Base-by-base conservation (phyloP, 179 eudicot species). In the Patellifolia procumbens region DNA sequence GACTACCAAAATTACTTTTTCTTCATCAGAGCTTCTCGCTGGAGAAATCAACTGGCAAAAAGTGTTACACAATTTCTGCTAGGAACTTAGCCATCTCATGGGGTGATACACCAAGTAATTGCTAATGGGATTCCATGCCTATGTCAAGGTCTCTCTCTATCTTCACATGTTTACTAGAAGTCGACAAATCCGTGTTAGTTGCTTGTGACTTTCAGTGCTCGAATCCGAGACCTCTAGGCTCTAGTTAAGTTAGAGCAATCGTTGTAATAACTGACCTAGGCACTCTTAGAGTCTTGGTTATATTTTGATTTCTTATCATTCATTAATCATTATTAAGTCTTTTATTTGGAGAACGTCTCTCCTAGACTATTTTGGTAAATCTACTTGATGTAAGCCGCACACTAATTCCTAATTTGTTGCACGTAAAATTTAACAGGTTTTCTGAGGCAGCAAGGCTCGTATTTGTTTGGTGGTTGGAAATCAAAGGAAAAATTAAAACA, bases 41-140 rank as follows among this genome's bases (percentile, higher is more conserved):
- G 71, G 91, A 88, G 15, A 84, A 79, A 78, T 58, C 71, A 35
- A 84, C 78, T 0, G 91, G 89, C 48, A 86, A 83, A 68, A 88
- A 86, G 76, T 84, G 93, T 60, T 89, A 70, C 68, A 84, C 80
- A 79, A 65, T 92, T 29, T 78, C 86, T 69, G 91, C 96, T 49
- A 87, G 84, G 76, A 79, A 74, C 56, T 93, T 92, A 46, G 0
- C 34, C 31, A 89, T 91, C 70, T 67, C 67, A 19, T 91, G 96
- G 97, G 80, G 81, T 15, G 87, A 89, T 32, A 78, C 86, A 26
- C 93, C 96, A 15, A 56, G 24, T 32, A 86, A 91, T 45, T 92
- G 97, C 93, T 60, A 72, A 59, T 91, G 91, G 93, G 80, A 68
- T 77, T 70, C 93, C 19, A 51, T 71, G 3, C 86, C 86, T 0